Evolutionary conservation across 1,284 basidiomycete species (phyloP).

Genomic region (Tetrapyrgos nigripes): DNA sequence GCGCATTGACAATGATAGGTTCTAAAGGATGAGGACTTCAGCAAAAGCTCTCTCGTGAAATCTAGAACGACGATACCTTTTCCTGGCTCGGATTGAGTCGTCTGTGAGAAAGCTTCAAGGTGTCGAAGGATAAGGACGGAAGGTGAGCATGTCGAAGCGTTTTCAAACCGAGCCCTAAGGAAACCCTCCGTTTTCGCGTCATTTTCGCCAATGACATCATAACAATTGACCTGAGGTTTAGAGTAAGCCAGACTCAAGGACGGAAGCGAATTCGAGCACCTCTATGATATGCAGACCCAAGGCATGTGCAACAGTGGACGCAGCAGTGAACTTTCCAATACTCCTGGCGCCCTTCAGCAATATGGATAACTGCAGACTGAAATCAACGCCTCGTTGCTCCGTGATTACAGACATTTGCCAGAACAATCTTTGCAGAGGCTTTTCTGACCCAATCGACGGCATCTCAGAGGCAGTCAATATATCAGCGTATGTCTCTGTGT

Average conservation of each 20-base stretch:
- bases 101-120: slow-evolving; percentile 83
- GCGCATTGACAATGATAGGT: slow-evolving; percentile 61
- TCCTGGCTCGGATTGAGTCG: slow-evolving; percentile 72
- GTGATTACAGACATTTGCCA: slow-evolving; percentile 63
- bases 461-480: background rate
- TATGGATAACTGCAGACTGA: slow-evolving; percentile 68
- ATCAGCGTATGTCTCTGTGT: background rate
- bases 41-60: background rate
- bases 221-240: slow-evolving; percentile 78
- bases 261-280: slow-evolving; percentile 47
- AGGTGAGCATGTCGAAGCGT: slow-evolving; percentile 83
- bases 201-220: slow-evolving; percentile 83
- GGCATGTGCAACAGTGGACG: slow-evolving; percentile 61
- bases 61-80: slow-evolving; percentile 55
- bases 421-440: slow-evolving; percentile 52
- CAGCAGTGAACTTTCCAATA: slow-evolving; percentile 73
- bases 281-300: slow-evolving; percentile 85
- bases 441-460: slow-evolving; percentile 33
- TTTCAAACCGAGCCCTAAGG: slow-evolving; percentile 80
- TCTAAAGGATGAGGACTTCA: slow-evolving; percentile 46
- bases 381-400: slow-evolving; percentile 58
- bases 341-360: slow-evolving; percentile 81
- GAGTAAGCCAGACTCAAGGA: background rate
- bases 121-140: slow-evolving; percentile 87
- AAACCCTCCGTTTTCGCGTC: slow-evolving; percentile 82